A percentile compares a stretch with the other conserved stretches of the same genome.
These are phyloP conservation scores for Plantago elongata DNA, from an alignment of 257 asterid genomes.

Conservation along the genomic window DNA sequence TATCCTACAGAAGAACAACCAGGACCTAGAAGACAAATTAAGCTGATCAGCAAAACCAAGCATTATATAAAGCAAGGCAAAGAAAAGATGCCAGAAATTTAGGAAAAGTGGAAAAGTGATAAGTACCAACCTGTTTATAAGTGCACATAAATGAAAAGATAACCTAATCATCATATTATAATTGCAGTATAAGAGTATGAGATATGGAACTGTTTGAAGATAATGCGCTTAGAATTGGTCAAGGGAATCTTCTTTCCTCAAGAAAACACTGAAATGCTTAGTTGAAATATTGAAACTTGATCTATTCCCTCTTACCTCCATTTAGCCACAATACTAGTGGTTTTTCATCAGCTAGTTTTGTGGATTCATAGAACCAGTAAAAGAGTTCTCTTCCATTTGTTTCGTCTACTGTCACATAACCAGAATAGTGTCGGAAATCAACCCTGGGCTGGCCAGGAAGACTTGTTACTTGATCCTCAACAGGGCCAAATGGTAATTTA, in stretches of 20 bases:
- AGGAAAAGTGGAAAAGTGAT: conserved; percentile 5
- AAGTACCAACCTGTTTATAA: background rate
- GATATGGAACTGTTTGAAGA: background rate
- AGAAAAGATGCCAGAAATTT: background rate
- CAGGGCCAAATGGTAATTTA: conserved; percentile 21
- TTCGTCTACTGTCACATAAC: conserved; percentile 29
- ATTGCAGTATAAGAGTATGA: background rate
- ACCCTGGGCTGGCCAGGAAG: conserved; percentile 85
- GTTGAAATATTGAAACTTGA: background rate
- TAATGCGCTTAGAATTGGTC: background rate
- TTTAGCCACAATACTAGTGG: conserved; percentile 94
- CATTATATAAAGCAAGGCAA: background rate
- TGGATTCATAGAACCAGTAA: conserved; percentile 77
- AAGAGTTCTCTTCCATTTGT: conserved; percentile 14
- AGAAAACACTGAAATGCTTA: background rate
- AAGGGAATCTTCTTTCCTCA: background rate
- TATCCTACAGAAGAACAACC: conserved; percentile 98
- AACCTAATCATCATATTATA: background rate
- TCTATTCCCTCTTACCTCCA: conserved; percentile 57
- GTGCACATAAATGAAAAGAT: conserved; percentile 1
- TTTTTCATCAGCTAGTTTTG: conserved; percentile 43
- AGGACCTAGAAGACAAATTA: conserved; percentile 58
- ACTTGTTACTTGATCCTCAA: conserved; percentile 51
- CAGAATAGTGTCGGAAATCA: conserved; percentile 54
- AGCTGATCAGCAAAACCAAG: background rate